Evolutionary conservation across 345 rosid genomes (phyloP).

Genomic region (Lumnitzera littorea): DNA sequence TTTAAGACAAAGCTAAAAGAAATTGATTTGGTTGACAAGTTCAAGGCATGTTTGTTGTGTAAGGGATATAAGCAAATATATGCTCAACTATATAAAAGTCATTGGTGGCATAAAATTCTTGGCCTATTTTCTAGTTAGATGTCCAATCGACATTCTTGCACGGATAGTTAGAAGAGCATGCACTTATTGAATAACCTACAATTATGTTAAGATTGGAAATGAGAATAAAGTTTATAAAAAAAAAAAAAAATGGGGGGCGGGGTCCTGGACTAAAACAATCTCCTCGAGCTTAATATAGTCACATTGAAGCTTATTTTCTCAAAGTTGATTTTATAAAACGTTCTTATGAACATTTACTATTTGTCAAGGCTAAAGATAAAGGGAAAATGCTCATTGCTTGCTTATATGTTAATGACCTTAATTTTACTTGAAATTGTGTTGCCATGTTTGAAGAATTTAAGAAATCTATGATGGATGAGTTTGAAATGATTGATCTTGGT

Average conservation of each 20-base stretch:
- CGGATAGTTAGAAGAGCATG: neutral
- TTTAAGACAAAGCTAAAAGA: conserved; percentile 1
- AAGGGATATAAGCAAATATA: neutral
- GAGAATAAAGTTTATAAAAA: neutral
- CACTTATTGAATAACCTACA: neutral
- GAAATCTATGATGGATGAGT: neutral
- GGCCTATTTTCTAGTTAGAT: neutral
- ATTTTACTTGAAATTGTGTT: no score
- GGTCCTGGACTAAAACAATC: neutral
- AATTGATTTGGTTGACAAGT: neutral
- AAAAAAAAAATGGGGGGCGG: no score
- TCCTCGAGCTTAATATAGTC: neutral
- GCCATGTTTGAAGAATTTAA: no score
- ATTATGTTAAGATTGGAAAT: neutral
- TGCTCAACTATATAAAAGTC: neutral
- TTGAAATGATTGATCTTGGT: conserved; percentile 5
- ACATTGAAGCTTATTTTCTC: neutral
- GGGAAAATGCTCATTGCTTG: no score
- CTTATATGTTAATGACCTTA: no score
- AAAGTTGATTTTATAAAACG: neutral
- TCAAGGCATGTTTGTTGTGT: neutral
- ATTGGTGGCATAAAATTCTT: no score
- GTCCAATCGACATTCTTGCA: neutral
- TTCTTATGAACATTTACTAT: neutral
- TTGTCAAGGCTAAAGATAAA: no score